Base-by-base conservation (phyloP, 306 rosid species). In the Pyrus bretschneideri region DNA sequence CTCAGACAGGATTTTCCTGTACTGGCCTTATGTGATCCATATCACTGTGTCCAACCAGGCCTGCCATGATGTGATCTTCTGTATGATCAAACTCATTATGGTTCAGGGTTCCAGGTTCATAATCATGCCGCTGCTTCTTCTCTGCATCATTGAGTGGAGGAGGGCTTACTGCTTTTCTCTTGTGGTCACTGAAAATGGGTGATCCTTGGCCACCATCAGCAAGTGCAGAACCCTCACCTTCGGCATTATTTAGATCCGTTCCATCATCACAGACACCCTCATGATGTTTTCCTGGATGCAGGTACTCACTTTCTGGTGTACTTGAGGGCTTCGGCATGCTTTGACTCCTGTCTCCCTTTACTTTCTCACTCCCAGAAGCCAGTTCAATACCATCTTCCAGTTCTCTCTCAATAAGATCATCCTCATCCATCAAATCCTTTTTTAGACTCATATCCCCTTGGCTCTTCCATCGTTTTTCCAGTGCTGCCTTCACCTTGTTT, bases 321-420 rank as follows among this genome's bases (percentile, higher is more conserved):
- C 83, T 89, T n/a, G 91, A 87, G 62, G 78, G 64, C 78, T 84
- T 90, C 19, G 85, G 79, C 91, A 91, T 84, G 88, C 82, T 82
- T 81, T 87, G 95, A 87, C 88, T 88, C 82, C 86, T 75, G 35
- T 89, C 98, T 35, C 82, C 89, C 82, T 86, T 91, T 76, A 31
- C 89, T 79, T 85, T 91, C 80, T 91, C 98, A 79, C 78, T 86
- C 77, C 87, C 92, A 72, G 90, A 81, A 75, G 89, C 88, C 73
- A 92, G 74, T 79, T 96, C 99, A 35, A 96, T 88, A 61, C 98
- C 97, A 81, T 93, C 97, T 86, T 96, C 99, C 65, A 96, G 86
- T 83, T 92, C 98, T 86, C 90, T 90, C 83, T 95, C 99, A 72
- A 96, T 92, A 49, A 96, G 91, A 82, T 96, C 99, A 81, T 96